Percentiles rank a stretch among this genome's conserved stretches.
phyloP scores from a whole-genome alignment of 2,329 filamentous ascomycete species.

The Diaporthe eres region DNA sequence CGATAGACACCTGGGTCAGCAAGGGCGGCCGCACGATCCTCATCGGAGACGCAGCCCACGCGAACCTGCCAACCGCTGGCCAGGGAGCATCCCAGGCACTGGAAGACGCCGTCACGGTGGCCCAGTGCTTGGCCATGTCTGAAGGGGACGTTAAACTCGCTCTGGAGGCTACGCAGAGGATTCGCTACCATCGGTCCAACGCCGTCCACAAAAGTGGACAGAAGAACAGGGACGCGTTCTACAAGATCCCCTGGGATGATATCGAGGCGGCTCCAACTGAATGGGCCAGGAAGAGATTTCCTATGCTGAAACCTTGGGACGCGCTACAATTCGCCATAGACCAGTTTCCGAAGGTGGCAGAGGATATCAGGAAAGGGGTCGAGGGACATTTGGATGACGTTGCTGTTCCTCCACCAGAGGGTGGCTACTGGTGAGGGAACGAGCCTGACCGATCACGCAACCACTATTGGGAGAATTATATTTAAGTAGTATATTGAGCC shows the following conservation, averaged over 20 bases:
- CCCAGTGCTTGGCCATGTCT: conserved; percentile 3
- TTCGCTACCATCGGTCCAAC: conserved; percentile 18
- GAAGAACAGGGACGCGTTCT: conserved; percentile 19
- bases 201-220: conserved; percentile 11
- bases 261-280: background rate
- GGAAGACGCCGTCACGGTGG: conserved; percentile 39
- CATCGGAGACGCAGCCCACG: conserved; percentile 63
- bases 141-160: background rate
- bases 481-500: background rate
- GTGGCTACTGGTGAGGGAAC: background rate
- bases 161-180: conserved; percentile 36
- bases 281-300: conserved; percentile 2
- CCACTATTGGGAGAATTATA: background rate
- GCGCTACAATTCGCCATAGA: background rate
- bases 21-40: conserved; percentile 52
- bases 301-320: background rate
- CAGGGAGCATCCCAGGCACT: conserved; percentile 40
- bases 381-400: conserved; percentile 3
- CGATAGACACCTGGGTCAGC: conserved; percentile 7
- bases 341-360: conserved; percentile 13
- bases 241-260: conserved; percentile 5
- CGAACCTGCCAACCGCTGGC: conserved; percentile 68
- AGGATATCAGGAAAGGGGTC: conserved; percentile 23
- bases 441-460: background rate
- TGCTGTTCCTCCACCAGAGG: background rate